These are phyloP conservation scores for Fusarium acutatum DNA, from an alignment of 2,329 filamentous ascomycete genomes.

Conservation along the genomic window DNA sequence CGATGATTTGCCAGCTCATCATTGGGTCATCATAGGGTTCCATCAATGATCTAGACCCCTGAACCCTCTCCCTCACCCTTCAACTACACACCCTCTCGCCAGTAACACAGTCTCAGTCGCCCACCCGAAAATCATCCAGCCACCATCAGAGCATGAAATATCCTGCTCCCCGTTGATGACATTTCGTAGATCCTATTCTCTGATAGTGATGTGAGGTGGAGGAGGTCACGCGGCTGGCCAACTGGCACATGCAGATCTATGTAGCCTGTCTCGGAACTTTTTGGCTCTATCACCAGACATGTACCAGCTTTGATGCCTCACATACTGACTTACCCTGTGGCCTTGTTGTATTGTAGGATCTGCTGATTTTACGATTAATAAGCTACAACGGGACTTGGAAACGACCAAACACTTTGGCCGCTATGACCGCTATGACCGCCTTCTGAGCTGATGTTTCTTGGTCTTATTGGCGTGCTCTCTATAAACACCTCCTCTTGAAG, in stretches of 20 bases:
- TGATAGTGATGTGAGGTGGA: not conserved
- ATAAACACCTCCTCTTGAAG: not conserved
- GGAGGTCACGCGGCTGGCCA: slow-evolving; percentile 14
- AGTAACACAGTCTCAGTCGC: slow-evolving; percentile 18
- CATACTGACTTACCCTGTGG: not conserved
- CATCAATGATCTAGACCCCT: slow-evolving; percentile 8
- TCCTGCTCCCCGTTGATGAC: not conserved
- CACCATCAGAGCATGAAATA: not conserved
- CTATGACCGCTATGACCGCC: not conserved
- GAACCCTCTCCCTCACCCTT: slow-evolving; percentile 1
- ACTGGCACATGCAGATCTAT: slow-evolving; percentile 3
- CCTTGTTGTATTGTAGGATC: not conserved
- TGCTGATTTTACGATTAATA: not conserved
- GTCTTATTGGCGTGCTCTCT: not conserved
- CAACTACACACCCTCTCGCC: slow-evolving; percentile 13
- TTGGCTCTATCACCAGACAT: not conserved
- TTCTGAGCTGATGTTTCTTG: not conserved
- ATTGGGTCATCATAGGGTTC: slow-evolving; percentile 12
- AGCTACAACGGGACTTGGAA: not conserved
- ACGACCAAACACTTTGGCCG: not conserved
- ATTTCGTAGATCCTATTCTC: not conserved
- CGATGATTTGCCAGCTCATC: slow-evolving; percentile 6
- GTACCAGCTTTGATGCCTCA: not conserved
- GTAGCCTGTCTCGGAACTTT: not conserved
- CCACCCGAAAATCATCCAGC: not conserved